phyloP scores from a whole-genome alignment of 1,139 yeast genomes.

The Saccharomyces pastorianus region DNA sequence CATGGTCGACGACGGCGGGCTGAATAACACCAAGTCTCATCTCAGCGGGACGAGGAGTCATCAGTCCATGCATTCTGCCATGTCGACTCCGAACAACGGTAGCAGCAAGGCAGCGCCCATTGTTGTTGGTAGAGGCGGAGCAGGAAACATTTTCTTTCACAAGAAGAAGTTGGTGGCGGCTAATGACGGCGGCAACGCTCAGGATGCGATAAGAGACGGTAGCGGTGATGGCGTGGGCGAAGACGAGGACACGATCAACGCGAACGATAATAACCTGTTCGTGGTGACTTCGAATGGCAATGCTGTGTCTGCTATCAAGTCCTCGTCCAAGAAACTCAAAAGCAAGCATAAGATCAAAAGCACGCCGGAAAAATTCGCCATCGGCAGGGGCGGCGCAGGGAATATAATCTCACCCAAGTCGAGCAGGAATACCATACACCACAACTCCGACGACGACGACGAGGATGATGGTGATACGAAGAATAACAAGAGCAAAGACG shows the following conservation, averaged over 20 bases:
- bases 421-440: conserved; percentile 17
- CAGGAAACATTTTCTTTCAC: not conserved
- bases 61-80: not conserved
- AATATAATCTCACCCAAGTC: conserved; percentile 34
- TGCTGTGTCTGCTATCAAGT: not conserved
- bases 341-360: conserved; percentile 13
- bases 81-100: not conserved
- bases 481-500: conserved; percentile 8
- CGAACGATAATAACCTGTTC: conserved; percentile 2
- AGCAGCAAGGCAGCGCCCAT: conserved; percentile 4
- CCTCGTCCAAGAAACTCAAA: conserved; percentile 2
- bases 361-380: conserved; percentile 11
- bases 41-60: not conserved
- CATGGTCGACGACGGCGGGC: conserved; percentile 4
- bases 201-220: not conserved
- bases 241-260: not conserved
- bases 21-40: not conserved
- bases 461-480: not conserved
- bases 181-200: not conserved
- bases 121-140: conserved; percentile 12
- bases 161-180: not conserved
- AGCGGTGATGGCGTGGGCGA: not conserved
- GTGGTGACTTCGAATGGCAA: conserved; percentile 1
- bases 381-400: conserved; percentile 38
- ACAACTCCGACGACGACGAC: not conserved